Conservation (phyloP, 345 rosid species). For the Brassica incana region DNA sequence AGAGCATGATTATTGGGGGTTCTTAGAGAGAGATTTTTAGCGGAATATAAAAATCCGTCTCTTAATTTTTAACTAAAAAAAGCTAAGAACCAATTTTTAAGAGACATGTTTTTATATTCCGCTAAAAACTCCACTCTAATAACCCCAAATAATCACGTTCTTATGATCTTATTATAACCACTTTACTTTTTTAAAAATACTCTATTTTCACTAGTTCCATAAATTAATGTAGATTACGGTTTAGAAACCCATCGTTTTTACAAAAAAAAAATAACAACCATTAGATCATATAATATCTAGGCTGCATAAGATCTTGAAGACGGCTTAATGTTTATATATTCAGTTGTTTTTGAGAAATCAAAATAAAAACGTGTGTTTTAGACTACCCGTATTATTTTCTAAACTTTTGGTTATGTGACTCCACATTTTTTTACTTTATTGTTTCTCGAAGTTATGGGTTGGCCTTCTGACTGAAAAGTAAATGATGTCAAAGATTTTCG, state of each 20-base stretch:
- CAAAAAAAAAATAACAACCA: not conserved
- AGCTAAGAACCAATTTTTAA: too few relatives aligned
- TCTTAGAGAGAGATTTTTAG: too few relatives aligned
- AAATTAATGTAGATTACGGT: not conserved
- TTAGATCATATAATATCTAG: not conserved
- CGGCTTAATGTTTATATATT: not conserved
- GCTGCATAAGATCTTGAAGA: not conserved
- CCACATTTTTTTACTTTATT: not conserved
- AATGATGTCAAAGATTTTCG: conserved; percentile 16
- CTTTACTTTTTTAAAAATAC: not conserved
- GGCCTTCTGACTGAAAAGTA: conserved; percentile 17
- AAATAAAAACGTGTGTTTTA: not conserved
- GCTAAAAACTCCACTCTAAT: too few relatives aligned
- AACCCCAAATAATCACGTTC: too few relatives aligned
- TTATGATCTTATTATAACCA: not conserved
- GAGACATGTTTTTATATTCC: too few relatives aligned
- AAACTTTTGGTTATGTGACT: not conserved
- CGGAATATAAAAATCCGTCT: too few relatives aligned
- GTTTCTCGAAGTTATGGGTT: not conserved
- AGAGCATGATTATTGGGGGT: not conserved
- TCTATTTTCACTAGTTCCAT: not conserved
- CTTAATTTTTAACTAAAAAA: too few relatives aligned
- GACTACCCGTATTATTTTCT: not conserved
- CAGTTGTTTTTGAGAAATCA: not conserved
- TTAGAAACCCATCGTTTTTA: not conserved